Conservation (phyloP, 768 basidiomycete species). For the Gymnopilus dilepis region DNA sequence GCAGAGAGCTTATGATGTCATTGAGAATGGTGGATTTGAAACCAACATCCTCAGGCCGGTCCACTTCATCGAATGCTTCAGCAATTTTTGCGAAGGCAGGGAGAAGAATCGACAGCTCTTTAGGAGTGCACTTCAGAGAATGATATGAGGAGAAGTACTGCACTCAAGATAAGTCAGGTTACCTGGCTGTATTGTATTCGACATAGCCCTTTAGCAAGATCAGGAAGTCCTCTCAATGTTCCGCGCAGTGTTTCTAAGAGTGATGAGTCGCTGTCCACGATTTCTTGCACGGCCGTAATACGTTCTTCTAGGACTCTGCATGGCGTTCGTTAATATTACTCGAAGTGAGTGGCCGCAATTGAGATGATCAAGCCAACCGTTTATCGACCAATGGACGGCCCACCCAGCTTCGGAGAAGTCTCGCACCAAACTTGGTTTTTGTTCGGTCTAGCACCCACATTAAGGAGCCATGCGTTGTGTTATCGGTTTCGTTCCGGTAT, state of each 20-base stretch:
- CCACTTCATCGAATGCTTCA: constrained; percentile 57
- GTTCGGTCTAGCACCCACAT: constrained; percentile 89
- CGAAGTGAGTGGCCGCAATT: not conserved
- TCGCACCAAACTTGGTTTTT: constrained; percentile 85
- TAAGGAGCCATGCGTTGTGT: constrained; percentile 73
- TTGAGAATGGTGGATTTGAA: constrained; percentile 74
- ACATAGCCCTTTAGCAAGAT: constrained; percentile 85
- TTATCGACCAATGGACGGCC: constrained; percentile 82
- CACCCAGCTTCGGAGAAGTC: constrained; percentile 85
- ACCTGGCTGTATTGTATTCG: constrained; percentile 93
- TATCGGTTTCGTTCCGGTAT: constrained; percentile 90
- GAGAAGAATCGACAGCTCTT: constrained; percentile 79
- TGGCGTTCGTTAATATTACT: not conserved
- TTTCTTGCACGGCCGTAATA: constrained; percentile 85
- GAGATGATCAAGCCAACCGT: constrained; percentile 52
- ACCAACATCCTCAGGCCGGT: constrained; percentile 46
- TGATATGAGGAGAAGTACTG: not conserved
- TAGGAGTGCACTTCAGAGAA: constrained; percentile 69
- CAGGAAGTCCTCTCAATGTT: constrained; percentile 78
- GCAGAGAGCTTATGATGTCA: constrained; percentile 70
- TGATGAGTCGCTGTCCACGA: constrained; percentile 64
- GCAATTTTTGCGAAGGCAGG: constrained; percentile 77
- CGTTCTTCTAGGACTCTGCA: constrained; percentile 75
- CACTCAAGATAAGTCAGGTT: constrained; percentile 20
- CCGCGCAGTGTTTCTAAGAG: constrained; percentile 70